Percentiles rank a stretch among this genome's conserved stretches.
These are phyloP conservation scores for Penicillium lividum DNA, from an alignment of 495 filamentous ascomycete species.

Conservation along the genomic window DNA sequence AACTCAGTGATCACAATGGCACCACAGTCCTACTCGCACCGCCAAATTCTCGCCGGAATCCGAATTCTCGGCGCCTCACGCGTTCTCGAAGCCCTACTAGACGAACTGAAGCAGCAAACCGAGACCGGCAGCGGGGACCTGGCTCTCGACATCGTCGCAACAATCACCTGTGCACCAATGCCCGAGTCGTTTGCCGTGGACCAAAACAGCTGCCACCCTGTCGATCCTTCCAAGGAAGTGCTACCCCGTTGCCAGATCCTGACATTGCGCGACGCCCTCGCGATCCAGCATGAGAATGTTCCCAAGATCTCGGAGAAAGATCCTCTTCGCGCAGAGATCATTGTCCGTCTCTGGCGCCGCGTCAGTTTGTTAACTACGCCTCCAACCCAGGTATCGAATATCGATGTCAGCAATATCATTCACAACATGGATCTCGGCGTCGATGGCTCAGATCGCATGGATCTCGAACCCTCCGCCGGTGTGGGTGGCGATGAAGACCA, in stretches of 20 bases:
- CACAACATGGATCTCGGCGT: conserved; percentile 43
- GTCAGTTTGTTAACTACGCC: conserved; percentile 63
- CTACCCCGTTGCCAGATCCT: conserved; percentile 43
- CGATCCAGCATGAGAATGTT: conserved; percentile 61
- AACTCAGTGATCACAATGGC: conserved; percentile 62
- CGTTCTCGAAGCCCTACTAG: conserved; percentile 62
- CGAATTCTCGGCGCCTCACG: conserved; percentile 69
- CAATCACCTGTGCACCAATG: conserved; percentile 73
- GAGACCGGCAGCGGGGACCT: conserved; percentile 56
- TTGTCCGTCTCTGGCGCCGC: conserved; percentile 74
- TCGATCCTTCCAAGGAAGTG: conserved; percentile 42
- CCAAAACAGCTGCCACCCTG: conserved; percentile 41
- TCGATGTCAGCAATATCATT: conserved; percentile 45
- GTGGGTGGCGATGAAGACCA: conserved; percentile 29
- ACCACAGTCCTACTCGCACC: conserved; percentile 77
- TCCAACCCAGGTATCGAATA: conserved; percentile 41
- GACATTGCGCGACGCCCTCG: conserved; percentile 72
- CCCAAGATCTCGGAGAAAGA: conserved; percentile 63
- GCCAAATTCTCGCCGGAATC: conserved; percentile 65
- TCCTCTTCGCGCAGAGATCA: conserved; percentile 60
- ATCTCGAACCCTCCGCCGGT: conserved; percentile 30
- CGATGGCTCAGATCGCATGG: conserved; percentile 36
- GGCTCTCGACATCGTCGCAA: conserved; percentile 71
- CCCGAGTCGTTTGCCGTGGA: conserved; percentile 48
- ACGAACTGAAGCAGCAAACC: conserved; percentile 65